Base-by-base conservation (phyloP, 2,329 filamentous ascomycete genomes). In the Colletotrichum eleusines region DNA sequence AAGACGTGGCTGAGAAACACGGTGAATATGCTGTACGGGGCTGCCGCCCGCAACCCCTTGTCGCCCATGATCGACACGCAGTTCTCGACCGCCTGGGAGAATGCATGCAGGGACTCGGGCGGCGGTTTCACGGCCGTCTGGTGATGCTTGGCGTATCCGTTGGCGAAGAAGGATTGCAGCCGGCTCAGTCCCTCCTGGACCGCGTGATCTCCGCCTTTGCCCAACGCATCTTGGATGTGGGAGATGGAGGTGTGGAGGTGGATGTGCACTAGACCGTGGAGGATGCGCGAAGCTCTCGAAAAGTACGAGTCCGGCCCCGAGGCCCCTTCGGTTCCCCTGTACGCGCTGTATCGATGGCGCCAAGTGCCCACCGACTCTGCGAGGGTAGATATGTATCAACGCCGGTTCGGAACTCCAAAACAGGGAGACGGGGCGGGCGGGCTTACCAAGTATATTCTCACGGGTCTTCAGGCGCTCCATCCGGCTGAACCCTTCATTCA, bases 141-240 rank as follows among this genome's bases (percentile, higher is more conserved):
- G 14, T 11, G 8, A 18, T 23, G 18, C 8, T 14, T 18, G 11
- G 44, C 46, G 20, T 62, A 62, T 5, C 59, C 59, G n/a, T 51
- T 40, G 8, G 31, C 33, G 46, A 62, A 62, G 18, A 38, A 62
- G 31, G 23, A 26, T 40, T 42, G 51, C 48, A 68, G 60, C 6
- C 50, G 50, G 31, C 20, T 31, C 20, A 68, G 11, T n/a, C 48
- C 60, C 18, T 40, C 26, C 7, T 40, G 42, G 3, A 55, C 50
- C 4, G 50, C 59, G 31, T 57, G 31, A 9, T 51, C 26, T 14
- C 59, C 65, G 11, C 50, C 35, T 35, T 68, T 68, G 2, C 65
- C 65, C 1, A 64, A 28, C 1, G 66, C 66, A 38, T 64, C 66
- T 51, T 69, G 66, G 3, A 69, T 44, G 28, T 69, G 31, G 44